A percentile compares a stretch with the other conserved stretches of the same genome.
These are phyloP conservation scores for Curvularia eragrostidis DNA, from an alignment of 2,329 filamentous ascomycete genomes.

Conservation along the genomic window DNA sequence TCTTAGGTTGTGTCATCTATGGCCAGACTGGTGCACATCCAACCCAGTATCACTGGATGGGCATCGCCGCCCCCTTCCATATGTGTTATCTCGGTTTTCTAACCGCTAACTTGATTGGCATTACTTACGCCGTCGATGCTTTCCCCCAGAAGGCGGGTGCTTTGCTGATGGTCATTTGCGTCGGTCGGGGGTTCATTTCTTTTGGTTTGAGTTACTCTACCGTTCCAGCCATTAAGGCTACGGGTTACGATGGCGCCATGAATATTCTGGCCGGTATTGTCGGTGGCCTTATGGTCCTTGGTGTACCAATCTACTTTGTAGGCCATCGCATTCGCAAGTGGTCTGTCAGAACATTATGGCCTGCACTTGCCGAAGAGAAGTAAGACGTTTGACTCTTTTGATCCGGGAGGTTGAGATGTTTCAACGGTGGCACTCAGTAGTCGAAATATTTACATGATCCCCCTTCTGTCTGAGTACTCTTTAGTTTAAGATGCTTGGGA, in stretches of 20 bases:
- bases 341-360: not conserved
- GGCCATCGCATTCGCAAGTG: not conserved
- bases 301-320: not conserved
- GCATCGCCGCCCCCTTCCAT: not conserved
- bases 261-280: not conserved
- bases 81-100: not conserved
- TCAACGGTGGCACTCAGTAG: not conserved
- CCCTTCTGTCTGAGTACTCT: not conserved
- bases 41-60: not conserved
- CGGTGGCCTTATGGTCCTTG: not conserved
- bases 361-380: not conserved
- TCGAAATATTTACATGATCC: not conserved
- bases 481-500: not conserved
- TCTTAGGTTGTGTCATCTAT: not conserved
- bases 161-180: not conserved
- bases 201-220: not conserved
- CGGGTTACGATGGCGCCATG: not conserved
- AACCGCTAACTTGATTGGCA: not conserved
- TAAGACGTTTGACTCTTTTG: not conserved
- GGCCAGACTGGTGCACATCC: not conserved
- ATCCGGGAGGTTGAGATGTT: not conserved
- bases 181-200: not conserved
- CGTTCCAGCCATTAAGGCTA: not conserved
- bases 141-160: not conserved
- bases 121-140: not conserved